Evolutionary conservation across 805 yeast species (phyloP), one percentile per base, ranked within the genome.

Genomic region (Ogataea allantospora): DNA sequence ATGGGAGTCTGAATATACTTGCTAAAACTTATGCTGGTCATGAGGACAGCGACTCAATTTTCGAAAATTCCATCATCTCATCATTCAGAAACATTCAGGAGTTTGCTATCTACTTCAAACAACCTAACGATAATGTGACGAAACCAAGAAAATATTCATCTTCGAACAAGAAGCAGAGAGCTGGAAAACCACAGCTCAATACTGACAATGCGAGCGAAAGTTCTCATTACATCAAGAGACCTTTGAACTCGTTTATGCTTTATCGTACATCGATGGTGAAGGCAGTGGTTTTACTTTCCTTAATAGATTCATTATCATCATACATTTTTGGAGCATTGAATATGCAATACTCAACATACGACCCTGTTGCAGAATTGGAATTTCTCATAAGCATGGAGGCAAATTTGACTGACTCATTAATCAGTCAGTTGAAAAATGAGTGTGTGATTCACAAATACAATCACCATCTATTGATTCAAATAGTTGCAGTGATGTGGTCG

Each of bases 171-270:
- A 39, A 32, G 22, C 39, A 19, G 16, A 41, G 31, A 30, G 22
- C 27, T 3, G 35, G 35, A 9, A 33, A 40, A 7, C 25, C 41
- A 18, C 15, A 25, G 11, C 17, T 16, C 19, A 18, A 19, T 7
- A 8, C 33, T 8, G 40, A 38, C 1, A 13, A 18, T 13, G 16
- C 30, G 11, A 12, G 21, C 3, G 39, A 30, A 12, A 26, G 35
- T 7, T 21, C 38, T 7, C 43, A 39, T 20, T 45, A 66, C 38
- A 60, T 71, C 31, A 71, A 70, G 44, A 61, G 77, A 27, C 76
- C 76, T 1, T 56, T 70, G 39, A 71, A 71, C 51, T 64, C 71
- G 18, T 71, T 67, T 45, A 70, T 71, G 76, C 56, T 71, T 7
- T 71, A 71, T 47, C 58, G 75, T 34, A 56, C 67, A 14, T 48